Evolutionary conservation across 495 filamentous ascomycete genomes (phyloP), one percentile per base, ranked within the genome.

Genomic region (Recurvomyces mirabilis): DNA sequence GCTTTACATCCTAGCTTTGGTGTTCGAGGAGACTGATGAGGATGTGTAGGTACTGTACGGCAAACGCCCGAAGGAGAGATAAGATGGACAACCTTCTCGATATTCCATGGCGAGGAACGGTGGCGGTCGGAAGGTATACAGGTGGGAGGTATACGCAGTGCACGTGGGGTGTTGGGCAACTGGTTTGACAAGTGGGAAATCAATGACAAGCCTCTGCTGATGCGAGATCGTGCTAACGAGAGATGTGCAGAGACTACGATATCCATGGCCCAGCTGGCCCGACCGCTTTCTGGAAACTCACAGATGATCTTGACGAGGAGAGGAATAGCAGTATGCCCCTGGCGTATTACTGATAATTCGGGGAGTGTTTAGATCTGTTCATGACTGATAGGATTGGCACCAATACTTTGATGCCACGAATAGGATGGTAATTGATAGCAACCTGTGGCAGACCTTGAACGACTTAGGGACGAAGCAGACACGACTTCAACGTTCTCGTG

Each of bases 141-240:
- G 59, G 47, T 82, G 14, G 79, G 78, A 7, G 79, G 79, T 0
- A 46, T 68, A 4, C 54, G 57, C 32, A 74, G 75, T 2, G 71
- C 68, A 11, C 61, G 77, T 23, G 78, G 78, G 4, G 71, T 81
- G 1, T 25, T 79, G 9, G 78, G 79, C 9, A 75, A 67, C 24
- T 82, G 79, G 79, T 82, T 81, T 49, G 78, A 81, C 44, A 77
- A 71, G 72, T 76, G 60, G 22, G 60, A n/a, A n/a, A n/a, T n/a
- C n/a, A n/a, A n/a, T n/a, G n/a, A n/a, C n/a, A n/a, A n/a, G n/a
- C n/a, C n/a, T n/a, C n/a, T n/a, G n/a, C n/a, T n/a, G n/a, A n/a
- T n/a, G n/a, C n/a, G n/a, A n/a, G n/a, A n/a, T n/a, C n/a, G n/a
- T n/a, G n/a, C n/a, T n/a, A n/a, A n/a, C n/a, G n/a, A n/a, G n/a